Evolutionary conservation across 371 early-diverging fungal genomes (phyloP), one percentile per base, ranked within the genome.

Genomic region (Thermomucor indicae-seudaticae): DNA sequence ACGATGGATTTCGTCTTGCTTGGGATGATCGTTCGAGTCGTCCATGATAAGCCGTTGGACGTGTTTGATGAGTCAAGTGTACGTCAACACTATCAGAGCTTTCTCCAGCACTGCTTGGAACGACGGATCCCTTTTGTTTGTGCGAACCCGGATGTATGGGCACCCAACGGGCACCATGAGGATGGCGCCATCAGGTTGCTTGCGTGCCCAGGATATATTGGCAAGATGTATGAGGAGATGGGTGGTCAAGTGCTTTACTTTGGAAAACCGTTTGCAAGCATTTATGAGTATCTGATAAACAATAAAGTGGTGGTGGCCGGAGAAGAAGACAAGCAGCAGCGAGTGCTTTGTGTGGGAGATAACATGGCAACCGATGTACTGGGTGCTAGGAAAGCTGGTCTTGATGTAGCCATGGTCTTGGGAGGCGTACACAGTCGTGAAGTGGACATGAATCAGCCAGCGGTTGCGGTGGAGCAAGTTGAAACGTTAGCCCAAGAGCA

Each of bases 61-160:
- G 40, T 48, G 3, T 55, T 53, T 22, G 57, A 57, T 34, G 62
- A 59, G 41, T 29, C 56, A 6, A 49, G 44, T 7, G 67, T 75
- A 1, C 51, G 40, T 16, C 38, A 53, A 0, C 63, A 75, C 41
- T 75, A 70, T 44, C 41, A 37, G 3, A 53, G 64, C 11, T 43
- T 67, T 6, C 41, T 75, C 5, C 48, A 62, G 0, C 52, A 37
- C 8, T 65, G 69, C 27, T 24, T 58, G n/a, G 28, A 35, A 25
- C 53, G 50, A 14, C 22, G 57, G 3, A 32, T 66, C 12, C 70
- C 70, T 11, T 57, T 75, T 2, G 53, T 75, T 8, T 68, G 71
- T 45, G 71, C 71, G 5, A 75, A 75, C 49, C 75, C 75, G 6
- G 75, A 75, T 32, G 63, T 75, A 16, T 58, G 58, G 49, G 70